These are phyloP conservation scores for Phanerodontia chrysosporium DNA, from an alignment of 768 basidiomycete species.

Conservation along the genomic window DNA sequence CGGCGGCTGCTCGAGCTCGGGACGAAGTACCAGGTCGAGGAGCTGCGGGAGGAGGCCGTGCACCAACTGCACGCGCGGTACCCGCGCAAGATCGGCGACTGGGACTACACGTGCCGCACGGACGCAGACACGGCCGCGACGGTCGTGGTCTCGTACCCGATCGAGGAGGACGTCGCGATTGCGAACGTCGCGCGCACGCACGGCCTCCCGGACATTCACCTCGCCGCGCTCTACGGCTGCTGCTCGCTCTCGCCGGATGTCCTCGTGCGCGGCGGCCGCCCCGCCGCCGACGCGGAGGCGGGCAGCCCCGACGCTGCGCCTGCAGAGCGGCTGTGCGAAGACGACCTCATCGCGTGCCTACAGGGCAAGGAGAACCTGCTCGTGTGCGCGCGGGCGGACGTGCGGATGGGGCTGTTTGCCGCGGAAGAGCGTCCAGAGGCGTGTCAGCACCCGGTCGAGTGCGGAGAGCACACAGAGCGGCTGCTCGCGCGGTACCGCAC, in stretches of 20 bases:
- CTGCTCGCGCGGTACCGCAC: neutral
- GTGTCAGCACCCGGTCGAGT: neutral
- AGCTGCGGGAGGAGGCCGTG: conserved; percentile 8
- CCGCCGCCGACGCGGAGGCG: conserved; percentile 1
- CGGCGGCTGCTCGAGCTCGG: conserved; percentile 6
- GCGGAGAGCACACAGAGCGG: neutral
- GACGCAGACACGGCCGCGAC: conserved; percentile 5
- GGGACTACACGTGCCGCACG: conserved; percentile 10
- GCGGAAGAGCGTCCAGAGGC: neutral
- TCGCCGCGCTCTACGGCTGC: conserved; percentile 12
- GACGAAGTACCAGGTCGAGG: conserved; percentile 10
- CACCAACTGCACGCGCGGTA: conserved; percentile 8
- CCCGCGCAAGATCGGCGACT: conserved; percentile 5
- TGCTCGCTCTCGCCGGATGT: conserved; percentile 7
- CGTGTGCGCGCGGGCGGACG: conserved; percentile 1
- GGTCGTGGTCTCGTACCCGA: conserved; percentile 8
- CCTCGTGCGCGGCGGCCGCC: conserved; percentile 1
- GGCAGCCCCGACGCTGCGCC: no score
- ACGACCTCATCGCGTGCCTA: conserved; percentile 8
- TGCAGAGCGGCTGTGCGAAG: neutral
- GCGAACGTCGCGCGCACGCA: conserved; percentile 7
- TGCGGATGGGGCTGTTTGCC: conserved; percentile 6
- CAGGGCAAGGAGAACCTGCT: conserved; percentile 11
- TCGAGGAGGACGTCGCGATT: conserved; percentile 7
- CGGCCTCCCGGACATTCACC: conserved; percentile 8